Evolutionary conservation across 2,329 filamentous ascomycete species (phyloP), one percentile per base, ranked within the genome.

Genomic region (Alternaria sp.): DNA sequence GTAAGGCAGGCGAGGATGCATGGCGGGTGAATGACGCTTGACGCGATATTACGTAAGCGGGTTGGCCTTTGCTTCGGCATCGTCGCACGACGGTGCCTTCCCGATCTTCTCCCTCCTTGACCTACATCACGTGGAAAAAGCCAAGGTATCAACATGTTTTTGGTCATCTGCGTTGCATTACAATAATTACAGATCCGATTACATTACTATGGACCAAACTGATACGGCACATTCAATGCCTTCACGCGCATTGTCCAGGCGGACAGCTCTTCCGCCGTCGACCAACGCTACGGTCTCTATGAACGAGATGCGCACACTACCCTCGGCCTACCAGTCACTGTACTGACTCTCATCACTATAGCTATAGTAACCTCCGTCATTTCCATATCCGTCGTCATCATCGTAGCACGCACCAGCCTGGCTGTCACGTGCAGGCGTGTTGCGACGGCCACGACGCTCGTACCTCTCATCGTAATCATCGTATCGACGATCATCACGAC

Each of bases 371-470:
- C 36, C 5, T 40, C 36, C 36, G 36, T 40, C 2, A 40, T n/a
- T 40, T 5, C n/a, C 0, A 3, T 40, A 40, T 17, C 36, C n/a
- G n/a, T 40, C 36, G 36, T 40, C 36, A 11, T 40, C 36, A 17
- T 40, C 15, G 36, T 40, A 17, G 36, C 36, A n/a, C 15, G 36
- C 15, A 17, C 36, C 36, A 40, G 15, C 15, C 8, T n/a, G 36
- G 36, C n/a, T 40, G 36, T 40, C 36, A 40, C 32, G 32, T 36
- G 32, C 32, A 36, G 32, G 32, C 32, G 32, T n/a, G 32, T 36
- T 36, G 32, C 32, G 7, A 36, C 32, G 32, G 32, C 15, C 32
- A 36, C 15, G 32, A 36, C 32, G 15, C 32, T 36, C 32, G 13
- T 36, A 36, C 32, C 32, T n/a, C 3, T 15, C 30, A 32, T 15